phyloP scores from a whole-genome alignment of 1,284 basidiomycete species.

The Cryptococcus wingfieldii region DNA sequence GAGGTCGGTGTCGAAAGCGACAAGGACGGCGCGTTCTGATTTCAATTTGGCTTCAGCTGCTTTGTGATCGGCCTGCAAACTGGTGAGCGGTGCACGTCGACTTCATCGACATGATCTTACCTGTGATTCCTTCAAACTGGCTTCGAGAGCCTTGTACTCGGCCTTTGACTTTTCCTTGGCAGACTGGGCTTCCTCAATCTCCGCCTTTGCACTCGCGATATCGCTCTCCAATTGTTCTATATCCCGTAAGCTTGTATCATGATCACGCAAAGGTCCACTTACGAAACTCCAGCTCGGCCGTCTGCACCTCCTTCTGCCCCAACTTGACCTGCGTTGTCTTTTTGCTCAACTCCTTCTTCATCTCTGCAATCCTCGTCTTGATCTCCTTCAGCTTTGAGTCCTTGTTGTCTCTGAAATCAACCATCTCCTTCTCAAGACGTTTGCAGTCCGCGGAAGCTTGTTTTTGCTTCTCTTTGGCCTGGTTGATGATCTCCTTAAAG shows the following conservation, averaged over 20 bases:
- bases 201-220: conserved; percentile 59
- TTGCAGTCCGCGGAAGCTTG: conserved; percentile 71
- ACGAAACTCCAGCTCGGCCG: conserved; percentile 81
- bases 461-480: conserved; percentile 71
- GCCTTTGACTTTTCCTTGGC: conserved; percentile 57
- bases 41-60: conserved; percentile 69
- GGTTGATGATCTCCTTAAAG: conserved; percentile 62
- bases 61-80: conserved; percentile 55
- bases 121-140: conserved; percentile 62
- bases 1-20: conserved; percentile 82
- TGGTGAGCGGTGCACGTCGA: background rate
- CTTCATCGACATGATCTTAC: conserved; percentile 40
- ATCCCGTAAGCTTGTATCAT: conserved; percentile 6
- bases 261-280: conserved; percentile 23
- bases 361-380: conserved; percentile 73
- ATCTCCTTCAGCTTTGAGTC: conserved; percentile 94
- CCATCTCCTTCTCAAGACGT: conserved; percentile 92
- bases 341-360: conserved; percentile 76
- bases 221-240: conserved; percentile 79
- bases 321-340: conserved; percentile 76
- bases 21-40: conserved; percentile 78
- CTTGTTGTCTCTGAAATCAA: conserved; percentile 97
- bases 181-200: conserved; percentile 60
- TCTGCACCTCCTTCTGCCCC: conserved; percentile 83
- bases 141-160: conserved; percentile 46